Evolutionary conservation across 768 basidiomycete genomes (phyloP).

Genomic region (Suillus sp.): DNA sequence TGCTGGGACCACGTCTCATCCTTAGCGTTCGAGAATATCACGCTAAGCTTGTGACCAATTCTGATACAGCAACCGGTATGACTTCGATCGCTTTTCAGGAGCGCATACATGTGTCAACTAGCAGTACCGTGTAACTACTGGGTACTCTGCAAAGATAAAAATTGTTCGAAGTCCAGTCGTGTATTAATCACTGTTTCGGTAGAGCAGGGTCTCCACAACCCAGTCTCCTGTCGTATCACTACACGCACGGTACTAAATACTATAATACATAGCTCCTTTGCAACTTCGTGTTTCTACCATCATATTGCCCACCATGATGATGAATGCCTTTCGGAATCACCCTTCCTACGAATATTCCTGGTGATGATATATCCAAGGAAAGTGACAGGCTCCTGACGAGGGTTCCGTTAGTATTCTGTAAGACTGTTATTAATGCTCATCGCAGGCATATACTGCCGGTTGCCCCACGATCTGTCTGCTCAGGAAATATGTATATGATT

Average conservation of each 20-base stretch:
- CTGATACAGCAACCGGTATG: neutral
- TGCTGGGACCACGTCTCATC: neutral
- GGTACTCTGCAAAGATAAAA: neutral
- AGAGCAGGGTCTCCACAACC: no score
- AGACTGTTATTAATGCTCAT: neutral
- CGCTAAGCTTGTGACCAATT: neutral
- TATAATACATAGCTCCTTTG: no score
- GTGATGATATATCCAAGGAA: neutral
- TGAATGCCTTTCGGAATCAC: no score
- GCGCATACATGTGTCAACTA: neutral
- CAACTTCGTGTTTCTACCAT: no score
- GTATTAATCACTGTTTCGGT: no score
- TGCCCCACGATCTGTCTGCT: neutral
- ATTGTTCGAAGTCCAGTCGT: no score
- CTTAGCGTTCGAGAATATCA: neutral
- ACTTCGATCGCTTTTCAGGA: neutral
- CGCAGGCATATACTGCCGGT: neutral
- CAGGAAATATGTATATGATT: neutral
- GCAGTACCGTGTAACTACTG: neutral
- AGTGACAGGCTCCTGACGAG: neutral
- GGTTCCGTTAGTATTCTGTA: neutral
- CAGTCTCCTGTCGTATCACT: no score
- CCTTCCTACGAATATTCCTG: neutral
- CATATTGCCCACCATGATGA: no score
- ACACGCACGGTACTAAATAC: no score